Base-by-base conservation (phyloP, 1,284 basidiomycete genomes). In the Cutaneotrichosporon cyanovorans region DNA sequence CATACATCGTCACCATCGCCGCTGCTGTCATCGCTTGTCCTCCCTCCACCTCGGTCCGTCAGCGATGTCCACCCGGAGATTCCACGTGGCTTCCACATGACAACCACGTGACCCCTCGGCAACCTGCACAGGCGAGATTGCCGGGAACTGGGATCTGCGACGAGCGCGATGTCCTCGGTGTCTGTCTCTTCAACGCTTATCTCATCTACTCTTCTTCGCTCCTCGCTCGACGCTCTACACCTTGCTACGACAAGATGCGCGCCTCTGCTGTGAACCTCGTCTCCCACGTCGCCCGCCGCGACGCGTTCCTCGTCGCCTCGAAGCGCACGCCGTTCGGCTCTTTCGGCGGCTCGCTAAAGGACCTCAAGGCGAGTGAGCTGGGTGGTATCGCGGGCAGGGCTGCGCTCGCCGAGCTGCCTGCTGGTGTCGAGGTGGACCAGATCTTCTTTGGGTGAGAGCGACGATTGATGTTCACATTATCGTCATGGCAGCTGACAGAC, bases 271-370 rank as follows among this genome's bases (percentile, higher is more conserved):
- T 34, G 35, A 20, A 22, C 37, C 47, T 44, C 19, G 47, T 44
- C 31, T 43, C 47, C 33, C 47, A 49, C 47, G 34, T 44, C 37
- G 23, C 47, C 18, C 42, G 48, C 38, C 59, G 51, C 9, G 62
- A 69, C 38, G 59, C 65, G 4, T 69, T 59, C 50, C 63, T 69
- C 51, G 67, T 66, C 30, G 53, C 67, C 37, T 62, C 66, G 10
- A 68, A 71, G 50, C 68, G 77, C n/a, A 77, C 76, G 0, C 73
- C 77, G 6, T 78, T 77, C 51, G 77, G 77, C 20, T 73, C 76
- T 1, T 78, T 76, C 51, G 77, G 77, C 20, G 77, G 77, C 47
- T 74, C 73, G 37, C 61, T 74, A 50, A 72, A 71, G 55, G 65
- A 67, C 49, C 58, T 68, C 56, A 74, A 72, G 42, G 73, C 73